A percentile compares a stretch with the other conserved stretches of the same genome.
phyloP scores from a whole-genome alignment of 2,329 filamentous ascomycete genomes.

The Capronia americana region DNA sequence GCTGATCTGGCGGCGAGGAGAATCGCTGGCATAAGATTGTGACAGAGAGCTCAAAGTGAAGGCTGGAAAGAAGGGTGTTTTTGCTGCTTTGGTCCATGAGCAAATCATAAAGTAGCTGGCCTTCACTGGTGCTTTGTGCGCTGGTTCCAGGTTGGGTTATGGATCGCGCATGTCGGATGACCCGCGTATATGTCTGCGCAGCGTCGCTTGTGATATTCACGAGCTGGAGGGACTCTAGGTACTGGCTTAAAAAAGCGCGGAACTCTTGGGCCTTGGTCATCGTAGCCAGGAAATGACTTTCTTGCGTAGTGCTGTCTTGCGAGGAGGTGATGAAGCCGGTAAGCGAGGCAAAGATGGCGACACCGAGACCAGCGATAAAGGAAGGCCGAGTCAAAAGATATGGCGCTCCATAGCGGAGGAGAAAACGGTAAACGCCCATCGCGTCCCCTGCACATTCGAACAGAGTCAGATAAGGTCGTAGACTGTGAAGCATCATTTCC shows the following conservation, averaged over 20 bases:
- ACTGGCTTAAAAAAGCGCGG: slow-evolving; percentile 76
- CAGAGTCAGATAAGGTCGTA: slow-evolving; percentile 79
- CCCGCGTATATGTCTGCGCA: slow-evolving; percentile 43
- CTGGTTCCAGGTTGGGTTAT: slow-evolving; percentile 74
- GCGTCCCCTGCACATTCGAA: slow-evolving; percentile 89
- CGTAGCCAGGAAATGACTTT: slow-evolving; percentile 79
- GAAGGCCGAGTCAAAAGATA: slow-evolving; percentile 71
- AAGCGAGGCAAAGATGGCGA: slow-evolving; percentile 80
- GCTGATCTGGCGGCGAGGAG: slow-evolving; percentile 61
- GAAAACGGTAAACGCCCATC: slow-evolving; percentile 82
- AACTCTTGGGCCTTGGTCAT: slow-evolving; percentile 78
- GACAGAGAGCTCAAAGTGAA: slow-evolving; percentile 73
- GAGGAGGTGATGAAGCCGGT: slow-evolving; percentile 75
- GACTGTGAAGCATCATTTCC: slow-evolving; percentile 85
- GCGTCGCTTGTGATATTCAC: slow-evolving; percentile 51
- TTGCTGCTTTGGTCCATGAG: slow-evolving; percentile 72
- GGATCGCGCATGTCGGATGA: slow-evolving; percentile 72
- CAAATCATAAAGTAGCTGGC: slow-evolving; percentile 77
- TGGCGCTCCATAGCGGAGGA: slow-evolving; percentile 70
- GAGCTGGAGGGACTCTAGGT: slow-evolving; percentile 68
- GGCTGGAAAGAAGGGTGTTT: slow-evolving; percentile 70
- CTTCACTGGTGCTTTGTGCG: slow-evolving; percentile 74
- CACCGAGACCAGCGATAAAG: slow-evolving; percentile 79
- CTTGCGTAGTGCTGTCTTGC: slow-evolving; percentile 81
- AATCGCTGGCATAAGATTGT: slow-evolving; percentile 79